Evolutionary conservation across 1,284 basidiomycete genomes (phyloP), one percentile per base, ranked within the genome.

Genomic region (Laetiporus sulphureus): DNA sequence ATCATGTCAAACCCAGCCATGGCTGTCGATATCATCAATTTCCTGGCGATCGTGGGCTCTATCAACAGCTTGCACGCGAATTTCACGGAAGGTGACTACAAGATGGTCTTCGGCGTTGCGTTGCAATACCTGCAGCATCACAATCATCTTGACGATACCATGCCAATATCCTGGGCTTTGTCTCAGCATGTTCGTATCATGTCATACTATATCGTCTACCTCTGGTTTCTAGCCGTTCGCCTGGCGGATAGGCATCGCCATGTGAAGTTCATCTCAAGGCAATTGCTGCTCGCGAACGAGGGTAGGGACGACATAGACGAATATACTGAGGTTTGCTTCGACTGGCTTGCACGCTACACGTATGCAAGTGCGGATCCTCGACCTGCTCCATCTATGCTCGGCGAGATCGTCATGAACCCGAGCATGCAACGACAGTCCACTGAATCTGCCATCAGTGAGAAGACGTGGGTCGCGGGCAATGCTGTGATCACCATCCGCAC

Each of bases 301-400:
- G 83, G 79, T 18, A 78, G 79, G 38, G 66, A 69, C 3, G 70
- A 78, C 31, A 70, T 96, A 2, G 93, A 98, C 58, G 91, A 91
- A 52, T 84, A 89, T 35, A 92, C 92, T 0, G 91, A 98, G 61
- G 94, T 98, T 18, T 96, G 92, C 60, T 95, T 99, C 57, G 96
- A 99, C 63, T 99, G 95, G 89, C 73, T 99, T 5, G 89, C 92
- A 15, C 77, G 96, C 13, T 97, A 96, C 60, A 88, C 95, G 0
- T 97, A 95, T 57, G 91, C 87, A 18, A 94, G 89, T 53, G 92
- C 92, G 11, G 92, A 97, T 57, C 91, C 95, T 0, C 81, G 90
- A 38, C 92, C 94, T 1, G 80, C 89, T 1, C 75, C 73, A 31
- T 93, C 91, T 1, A 75, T 87, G 48, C 72, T 97, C 45, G 79